Percentiles rank a stretch among this genome's conserved stretches.
Evolutionary conservation across 768 basidiomycete genomes (phyloP).

Genomic region (Phaffia tasmanica): DNA sequence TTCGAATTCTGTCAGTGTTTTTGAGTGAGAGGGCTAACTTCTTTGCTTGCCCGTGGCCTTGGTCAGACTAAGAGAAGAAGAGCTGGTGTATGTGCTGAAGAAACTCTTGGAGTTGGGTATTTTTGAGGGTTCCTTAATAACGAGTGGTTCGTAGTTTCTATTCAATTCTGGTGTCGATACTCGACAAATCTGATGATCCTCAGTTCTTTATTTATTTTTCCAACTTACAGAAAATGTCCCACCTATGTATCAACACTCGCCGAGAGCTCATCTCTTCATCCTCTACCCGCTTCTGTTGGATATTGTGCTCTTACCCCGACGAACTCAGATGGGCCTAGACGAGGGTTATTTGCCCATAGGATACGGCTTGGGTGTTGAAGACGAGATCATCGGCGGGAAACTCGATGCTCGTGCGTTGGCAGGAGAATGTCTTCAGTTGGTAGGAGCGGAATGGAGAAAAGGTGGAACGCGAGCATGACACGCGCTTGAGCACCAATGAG

Average conservation of each 20-base stretch:
- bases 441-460: conserved; percentile 47
- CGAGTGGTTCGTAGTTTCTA: neutral
- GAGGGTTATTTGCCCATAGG: conserved; percentile 21
- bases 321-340: conserved; percentile 48
- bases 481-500: too few species aligned
- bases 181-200: neutral
- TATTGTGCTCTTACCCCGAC: conserved; percentile 60
- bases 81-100: conserved; percentile 68
- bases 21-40: neutral
- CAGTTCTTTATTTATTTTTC: neutral
- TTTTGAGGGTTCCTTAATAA: conserved; percentile 4
- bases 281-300: conserved; percentile 70
- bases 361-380: conserved; percentile 28
- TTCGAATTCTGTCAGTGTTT: neutral
- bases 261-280: conserved; percentile 75
- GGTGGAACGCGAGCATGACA: neutral
- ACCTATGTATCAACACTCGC: conserved; percentile 45
- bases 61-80: conserved; percentile 70
- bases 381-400: conserved; percentile 32
- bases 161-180: neutral
- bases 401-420: conserved; percentile 58
- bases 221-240: neutral
- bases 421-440: conserved; percentile 53
- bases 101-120: conserved; percentile 63
- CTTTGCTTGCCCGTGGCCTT: neutral